phyloP scores from a whole-genome alignment of 306 rosid species.

The Leucaena leucocephala region DNA sequence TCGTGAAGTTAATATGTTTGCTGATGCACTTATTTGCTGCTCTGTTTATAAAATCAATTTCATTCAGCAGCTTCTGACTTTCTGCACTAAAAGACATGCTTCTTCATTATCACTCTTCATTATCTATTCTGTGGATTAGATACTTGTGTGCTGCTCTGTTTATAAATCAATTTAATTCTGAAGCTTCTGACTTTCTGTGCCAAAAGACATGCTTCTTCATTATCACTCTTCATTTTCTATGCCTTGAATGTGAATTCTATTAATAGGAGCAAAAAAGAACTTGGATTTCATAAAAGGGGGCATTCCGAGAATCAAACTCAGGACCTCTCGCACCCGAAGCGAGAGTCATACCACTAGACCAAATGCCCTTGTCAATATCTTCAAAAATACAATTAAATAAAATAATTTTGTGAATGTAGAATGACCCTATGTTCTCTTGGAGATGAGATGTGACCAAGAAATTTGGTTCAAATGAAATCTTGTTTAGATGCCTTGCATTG shows the following conservation, averaged over 20 bases:
- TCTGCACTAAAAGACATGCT: neutral
- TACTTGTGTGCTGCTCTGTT: no score
- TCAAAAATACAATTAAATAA: neutral
- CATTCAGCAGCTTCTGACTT: neutral
- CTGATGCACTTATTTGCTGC: neutral
- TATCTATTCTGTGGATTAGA: no score
- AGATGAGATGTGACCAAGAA: no score
- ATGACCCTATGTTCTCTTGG: neutral
- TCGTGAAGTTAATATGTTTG: neutral
- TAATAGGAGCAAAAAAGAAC: neutral
- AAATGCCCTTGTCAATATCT: neutral
- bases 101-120: neutral
- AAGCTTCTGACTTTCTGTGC: no score
- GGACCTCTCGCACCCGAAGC: constrained; percentile 27
- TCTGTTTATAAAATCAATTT: neutral
- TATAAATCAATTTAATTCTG: no score
- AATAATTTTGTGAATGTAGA: neutral
- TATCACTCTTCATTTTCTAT: neutral
- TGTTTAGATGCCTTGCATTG: neutral
- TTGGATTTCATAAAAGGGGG: neutral
- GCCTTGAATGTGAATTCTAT: neutral
- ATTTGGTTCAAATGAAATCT: neutral
- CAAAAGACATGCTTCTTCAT: no score
- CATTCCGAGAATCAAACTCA: constrained; percentile 3
- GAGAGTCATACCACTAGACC: constrained; percentile 25